A percentile compares a stretch with the other conserved stretches of the same genome.
phyloP scores from a whole-genome alignment of 202 grass and related monocot genomes.

The Zoysia matrella region DNA sequence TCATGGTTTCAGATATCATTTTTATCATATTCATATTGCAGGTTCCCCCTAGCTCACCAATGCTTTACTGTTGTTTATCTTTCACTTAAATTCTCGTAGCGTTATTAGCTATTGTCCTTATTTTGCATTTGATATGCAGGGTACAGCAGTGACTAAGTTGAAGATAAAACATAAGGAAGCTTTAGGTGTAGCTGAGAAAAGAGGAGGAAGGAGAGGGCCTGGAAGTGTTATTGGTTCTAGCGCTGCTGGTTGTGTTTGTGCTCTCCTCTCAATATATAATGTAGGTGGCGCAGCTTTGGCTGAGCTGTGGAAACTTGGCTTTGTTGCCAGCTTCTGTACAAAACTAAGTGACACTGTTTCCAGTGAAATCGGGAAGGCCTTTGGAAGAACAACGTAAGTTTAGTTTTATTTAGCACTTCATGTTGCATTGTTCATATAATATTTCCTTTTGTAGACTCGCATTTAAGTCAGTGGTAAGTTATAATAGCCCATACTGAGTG shows the following conservation, averaged over 20 bases:
- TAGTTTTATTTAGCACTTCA: conserved; percentile 24
- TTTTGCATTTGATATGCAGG: conserved; percentile 60
- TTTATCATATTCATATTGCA: neutral
- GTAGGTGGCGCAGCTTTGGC: too few relatives aligned
- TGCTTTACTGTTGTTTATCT: neutral
- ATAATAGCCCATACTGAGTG: conserved; percentile 4
- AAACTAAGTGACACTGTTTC: conserved; percentile 90
- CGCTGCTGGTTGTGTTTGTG: too few relatives aligned
- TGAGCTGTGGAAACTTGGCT: too few relatives aligned
- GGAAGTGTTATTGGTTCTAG: too few relatives aligned
- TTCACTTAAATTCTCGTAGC: neutral
- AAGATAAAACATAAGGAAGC: conserved; percentile 95
- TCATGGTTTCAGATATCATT: neutral
- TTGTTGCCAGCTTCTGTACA: too few relatives aligned
- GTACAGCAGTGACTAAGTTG: conserved; percentile 79
- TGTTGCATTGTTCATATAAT: conserved; percentile 14
- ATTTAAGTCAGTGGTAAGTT: neutral
- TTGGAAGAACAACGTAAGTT: conserved; percentile 86
- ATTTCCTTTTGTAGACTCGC: neutral
- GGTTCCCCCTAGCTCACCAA: neutral
- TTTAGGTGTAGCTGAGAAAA: conserved; percentile 84
- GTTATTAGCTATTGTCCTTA: conserved; percentile 26
- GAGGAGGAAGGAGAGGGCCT: conserved; percentile 34
- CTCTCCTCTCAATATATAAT: too few relatives aligned
- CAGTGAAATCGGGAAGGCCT: conserved; percentile 95